Evolutionary conservation across 768 basidiomycete species (phyloP), one percentile per base, ranked within the genome.

Genomic region (Lactifluus volemus): DNA sequence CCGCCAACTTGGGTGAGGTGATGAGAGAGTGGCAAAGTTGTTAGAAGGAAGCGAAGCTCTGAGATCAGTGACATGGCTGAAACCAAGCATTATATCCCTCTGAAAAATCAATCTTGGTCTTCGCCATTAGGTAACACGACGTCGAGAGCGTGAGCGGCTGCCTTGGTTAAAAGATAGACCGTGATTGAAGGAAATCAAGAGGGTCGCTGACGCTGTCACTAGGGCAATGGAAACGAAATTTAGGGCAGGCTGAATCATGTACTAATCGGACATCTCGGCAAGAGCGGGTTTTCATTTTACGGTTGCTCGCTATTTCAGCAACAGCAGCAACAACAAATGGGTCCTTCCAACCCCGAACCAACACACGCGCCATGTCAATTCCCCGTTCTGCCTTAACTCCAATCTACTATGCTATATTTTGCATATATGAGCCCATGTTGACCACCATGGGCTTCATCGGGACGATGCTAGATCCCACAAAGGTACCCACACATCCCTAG

Each of bases 351-450:
- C 25, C 25, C 25, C 25, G 25, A 6, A 36, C 34, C 34, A 36
- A 6, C 34, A 36, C 15, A 42, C 39, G 50, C 52, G 49, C n/a
- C 45, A 81, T 81, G 79, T 72, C 70, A 39, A 62, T 70, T 34
- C 73, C 77, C 15, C 70, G 73, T 42, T 86, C 88, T 63, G 84
- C 88, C 44, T 77, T 91, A 66, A 87, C 89, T 19, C 79, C 81
- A 67, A 78, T 83, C 61, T 91, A 91, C 73, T 90, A 83, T 72
- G 78, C 81, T 48, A 76, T 86, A 63, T 91, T 91, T 67, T 86
- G 82, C 30, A 76, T 82, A 56, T 89, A 86, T 68, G 89, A 91
- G 71, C 89, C 89, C 0, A 76, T 83, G 30, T 72, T 91, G 58
- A 83, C 85, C 19, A 71, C 77, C 21, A 68, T 81, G 48, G 88